Percentiles rank a stretch among this genome's conserved stretches.
These are phyloP conservation scores for Apiospora hydei DNA, from an alignment of 2,329 filamentous ascomycete species.

Conservation along the genomic window DNA sequence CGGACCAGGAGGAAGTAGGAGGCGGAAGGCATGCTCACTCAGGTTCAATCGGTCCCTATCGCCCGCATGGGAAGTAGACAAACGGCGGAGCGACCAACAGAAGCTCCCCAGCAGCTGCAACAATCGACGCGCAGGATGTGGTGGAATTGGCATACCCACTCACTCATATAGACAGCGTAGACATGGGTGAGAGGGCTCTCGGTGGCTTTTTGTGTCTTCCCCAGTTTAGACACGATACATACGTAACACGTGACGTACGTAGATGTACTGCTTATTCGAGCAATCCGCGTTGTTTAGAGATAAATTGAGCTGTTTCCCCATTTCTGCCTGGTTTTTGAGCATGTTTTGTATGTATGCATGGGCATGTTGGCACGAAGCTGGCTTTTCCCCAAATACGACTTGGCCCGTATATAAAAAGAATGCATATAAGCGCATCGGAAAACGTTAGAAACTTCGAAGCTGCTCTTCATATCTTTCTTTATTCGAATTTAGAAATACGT, in stretches of 20 bases:
- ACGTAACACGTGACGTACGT: neutral
- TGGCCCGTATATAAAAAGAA: too few relatives aligned
- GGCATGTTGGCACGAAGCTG: neutral
- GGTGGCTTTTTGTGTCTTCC: neutral
- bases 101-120: neutral
- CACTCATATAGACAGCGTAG: slow-evolving; percentile 16
- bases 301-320: neutral
- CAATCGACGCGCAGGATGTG: neutral
- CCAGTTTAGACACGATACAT: neutral
- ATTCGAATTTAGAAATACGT: neutral
- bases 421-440: too few relatives aligned
- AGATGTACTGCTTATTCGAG: neutral
- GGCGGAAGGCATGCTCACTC: neutral
- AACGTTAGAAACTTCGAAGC: too few relatives aligned
- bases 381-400: too few relatives aligned
- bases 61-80: neutral
- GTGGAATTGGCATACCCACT: neutral
- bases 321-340: neutral
- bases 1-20: fast-evolving
- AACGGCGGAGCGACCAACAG: neutral
- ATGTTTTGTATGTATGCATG: neutral
- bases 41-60: neutral
- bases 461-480: neutral
- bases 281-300: neutral
- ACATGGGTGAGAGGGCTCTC: neutral